Conservation (phyloP, 495 filamentous ascomycete genomes). For the Thermothielavioides terrestris region DNA sequence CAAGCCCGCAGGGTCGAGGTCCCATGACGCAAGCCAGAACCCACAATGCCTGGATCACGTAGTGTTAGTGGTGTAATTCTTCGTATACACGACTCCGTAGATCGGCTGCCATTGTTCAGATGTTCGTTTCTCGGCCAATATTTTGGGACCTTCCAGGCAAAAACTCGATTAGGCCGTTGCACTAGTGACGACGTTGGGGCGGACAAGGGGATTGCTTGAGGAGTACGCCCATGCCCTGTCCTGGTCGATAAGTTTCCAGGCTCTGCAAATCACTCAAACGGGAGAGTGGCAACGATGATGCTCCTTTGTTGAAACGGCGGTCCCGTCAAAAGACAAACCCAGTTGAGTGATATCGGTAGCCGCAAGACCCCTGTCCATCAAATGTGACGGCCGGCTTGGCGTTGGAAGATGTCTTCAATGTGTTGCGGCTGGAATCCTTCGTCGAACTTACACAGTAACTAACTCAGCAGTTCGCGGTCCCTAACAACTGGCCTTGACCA, state of each 20-base stretch:
- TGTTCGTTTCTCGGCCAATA: no score
- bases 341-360: no score
- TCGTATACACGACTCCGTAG: no score
- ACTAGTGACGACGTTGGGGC: neutral
- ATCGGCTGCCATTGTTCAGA: no score
- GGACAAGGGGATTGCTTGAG: neutral
- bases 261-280: constrained; percentile 14
- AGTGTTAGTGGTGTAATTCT: no score
- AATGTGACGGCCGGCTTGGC: constrained; percentile 12
- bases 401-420: neutral
- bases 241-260: constrained; percentile 15
- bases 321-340: neutral
- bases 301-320: constrained; percentile 5
- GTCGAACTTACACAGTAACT: neutral
- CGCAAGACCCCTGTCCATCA: constrained; percentile 17
- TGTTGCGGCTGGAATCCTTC: neutral
- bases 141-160: no score
- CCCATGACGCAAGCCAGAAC: no score
- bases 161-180: no score
- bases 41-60: no score
- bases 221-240: neutral
- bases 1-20: constrained; percentile 9
- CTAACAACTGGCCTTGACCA: neutral
- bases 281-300: constrained; percentile 15
- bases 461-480: no score